Percentiles rank a stretch among this genome's conserved stretches.
Evolutionary conservation across 208 protist genomes (phyloP).

Genomic region (Dictyostelium gargantuum): DNA sequence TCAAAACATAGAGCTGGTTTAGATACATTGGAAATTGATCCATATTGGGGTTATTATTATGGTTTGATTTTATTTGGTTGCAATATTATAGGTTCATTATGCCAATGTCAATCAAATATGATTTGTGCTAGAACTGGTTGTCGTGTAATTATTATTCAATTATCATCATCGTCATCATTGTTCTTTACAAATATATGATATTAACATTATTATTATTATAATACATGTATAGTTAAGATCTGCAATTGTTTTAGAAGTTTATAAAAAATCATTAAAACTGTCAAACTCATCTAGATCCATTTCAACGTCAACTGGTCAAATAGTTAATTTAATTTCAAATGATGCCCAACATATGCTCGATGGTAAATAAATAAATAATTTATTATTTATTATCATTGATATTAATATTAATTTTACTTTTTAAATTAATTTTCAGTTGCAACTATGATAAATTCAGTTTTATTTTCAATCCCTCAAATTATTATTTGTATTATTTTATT

Average conservation of each 20-base stretch:
- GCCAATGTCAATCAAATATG: slow-evolving; percentile 45
- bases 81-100: slow-evolving; percentile 42
- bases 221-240: slow-evolving; percentile 41
- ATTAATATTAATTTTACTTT: no score
- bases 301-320: slow-evolving; percentile 76
- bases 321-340: slow-evolving; percentile 88
- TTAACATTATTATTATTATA: not conserved
- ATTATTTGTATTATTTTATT: slow-evolving; percentile 77
- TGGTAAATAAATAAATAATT: slow-evolving; percentile 83
- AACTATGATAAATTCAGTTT: no score
- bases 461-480: slow-evolving; percentile 85
- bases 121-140: slow-evolving; percentile 36
- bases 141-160: not conserved
- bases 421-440: no score
- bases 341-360: slow-evolving; percentile 81
- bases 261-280: slow-evolving; percentile 56
- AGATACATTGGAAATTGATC: not conserved
- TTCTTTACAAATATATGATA: not conserved
- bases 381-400: no score
- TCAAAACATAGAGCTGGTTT: no score
- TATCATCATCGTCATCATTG: not conserved
- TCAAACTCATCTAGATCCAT: slow-evolving; percentile 58
- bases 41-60: slow-evolving; percentile 54
- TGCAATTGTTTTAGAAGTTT: slow-evolving; percentile 41
- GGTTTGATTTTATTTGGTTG: not conserved